phyloP scores from a whole-genome alignment of 2,329 filamentous ascomycete species.

The Tolypocladium paradoxum region DNA sequence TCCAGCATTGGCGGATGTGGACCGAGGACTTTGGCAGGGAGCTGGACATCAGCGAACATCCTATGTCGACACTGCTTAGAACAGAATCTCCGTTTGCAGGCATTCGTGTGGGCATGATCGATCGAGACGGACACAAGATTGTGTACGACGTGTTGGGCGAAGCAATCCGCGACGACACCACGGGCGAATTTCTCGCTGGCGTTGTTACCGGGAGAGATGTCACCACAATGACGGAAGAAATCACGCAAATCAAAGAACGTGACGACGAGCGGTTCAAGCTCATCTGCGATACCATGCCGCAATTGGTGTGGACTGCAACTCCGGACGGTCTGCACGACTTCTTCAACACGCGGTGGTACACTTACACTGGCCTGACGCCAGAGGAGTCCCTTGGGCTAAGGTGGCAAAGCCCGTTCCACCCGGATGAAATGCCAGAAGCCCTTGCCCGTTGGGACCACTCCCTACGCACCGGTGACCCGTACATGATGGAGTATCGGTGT shows the following conservation, averaged over 20 bases:
- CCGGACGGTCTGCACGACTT: constrained; percentile 60
- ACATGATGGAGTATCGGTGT: constrained; percentile 61
- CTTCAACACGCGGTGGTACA: constrained; percentile 68
- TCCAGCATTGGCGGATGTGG: constrained; percentile 51
- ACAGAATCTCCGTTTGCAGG: constrained; percentile 49
- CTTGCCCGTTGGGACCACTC: constrained; percentile 48
- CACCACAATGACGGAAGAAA: constrained; percentile 57
- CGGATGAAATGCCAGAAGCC: constrained; percentile 54
- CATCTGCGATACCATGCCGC: constrained; percentile 64
- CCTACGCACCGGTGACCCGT: constrained; percentile 56
- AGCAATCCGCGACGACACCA: constrained; percentile 53
- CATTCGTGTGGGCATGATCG: constrained; percentile 52
- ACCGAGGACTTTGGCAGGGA: constrained; percentile 53
- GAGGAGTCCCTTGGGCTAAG: constrained; percentile 51
- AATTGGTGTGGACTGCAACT: constrained; percentile 63
- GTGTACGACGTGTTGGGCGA: constrained; percentile 59
- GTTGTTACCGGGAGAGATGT: constrained; percentile 64
- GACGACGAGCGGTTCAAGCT: constrained; percentile 66
- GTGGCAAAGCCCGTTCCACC: constrained; percentile 57
- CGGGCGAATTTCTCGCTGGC: constrained; percentile 62
- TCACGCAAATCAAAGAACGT: constrained; percentile 56
- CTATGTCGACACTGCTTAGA: constrained; percentile 52
- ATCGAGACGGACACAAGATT: constrained; percentile 38
- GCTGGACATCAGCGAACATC: constrained; percentile 50
- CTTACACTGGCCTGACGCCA: constrained; percentile 59